Evolutionary conservation across 139 green algal species (phyloP).

Genomic region (Chlorella sp.): DNA sequence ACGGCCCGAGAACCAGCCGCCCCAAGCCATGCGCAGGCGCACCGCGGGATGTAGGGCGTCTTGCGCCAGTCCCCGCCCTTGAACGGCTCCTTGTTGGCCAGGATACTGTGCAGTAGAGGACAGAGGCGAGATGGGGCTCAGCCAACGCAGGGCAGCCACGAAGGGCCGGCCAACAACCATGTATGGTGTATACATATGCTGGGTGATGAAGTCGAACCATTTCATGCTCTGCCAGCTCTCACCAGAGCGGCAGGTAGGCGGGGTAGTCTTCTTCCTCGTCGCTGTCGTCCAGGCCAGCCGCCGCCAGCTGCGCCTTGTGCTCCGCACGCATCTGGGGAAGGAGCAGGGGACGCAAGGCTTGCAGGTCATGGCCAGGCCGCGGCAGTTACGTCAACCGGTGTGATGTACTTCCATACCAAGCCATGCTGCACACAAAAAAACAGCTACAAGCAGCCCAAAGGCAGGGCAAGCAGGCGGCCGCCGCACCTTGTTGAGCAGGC

Average conservation of each 20-base stretch:
- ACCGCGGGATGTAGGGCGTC: constrained; percentile 55
- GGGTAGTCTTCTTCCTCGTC: neutral
- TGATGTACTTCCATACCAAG: no score
- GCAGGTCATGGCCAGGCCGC: no score
- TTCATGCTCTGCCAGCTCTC: neutral
- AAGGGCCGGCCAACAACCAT: no score
- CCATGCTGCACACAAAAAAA: no score
- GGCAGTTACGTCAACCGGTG: no score
- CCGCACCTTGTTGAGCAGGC: constrained; percentile 9
- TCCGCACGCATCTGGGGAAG: neutral
- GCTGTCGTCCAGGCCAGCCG: neutral
- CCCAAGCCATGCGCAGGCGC: neutral
- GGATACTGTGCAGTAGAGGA: constrained; percentile 50
- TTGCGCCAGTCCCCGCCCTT: constrained; percentile 68
- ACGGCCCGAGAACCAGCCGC: no score
- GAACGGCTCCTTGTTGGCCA: constrained; percentile 70
- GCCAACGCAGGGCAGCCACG: no score
- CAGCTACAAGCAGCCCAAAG: no score
- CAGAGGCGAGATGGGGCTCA: no score
- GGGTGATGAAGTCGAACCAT: no score
- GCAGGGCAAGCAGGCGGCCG: neutral
- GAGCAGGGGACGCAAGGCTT: neutral
- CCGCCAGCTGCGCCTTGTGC: constrained; percentile 1
- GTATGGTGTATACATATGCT: no score
- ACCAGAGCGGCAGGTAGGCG: neutral